phyloP scores from a whole-genome alignment of 2,329 filamentous ascomycete genomes.

The Fusarium sp. region DNA sequence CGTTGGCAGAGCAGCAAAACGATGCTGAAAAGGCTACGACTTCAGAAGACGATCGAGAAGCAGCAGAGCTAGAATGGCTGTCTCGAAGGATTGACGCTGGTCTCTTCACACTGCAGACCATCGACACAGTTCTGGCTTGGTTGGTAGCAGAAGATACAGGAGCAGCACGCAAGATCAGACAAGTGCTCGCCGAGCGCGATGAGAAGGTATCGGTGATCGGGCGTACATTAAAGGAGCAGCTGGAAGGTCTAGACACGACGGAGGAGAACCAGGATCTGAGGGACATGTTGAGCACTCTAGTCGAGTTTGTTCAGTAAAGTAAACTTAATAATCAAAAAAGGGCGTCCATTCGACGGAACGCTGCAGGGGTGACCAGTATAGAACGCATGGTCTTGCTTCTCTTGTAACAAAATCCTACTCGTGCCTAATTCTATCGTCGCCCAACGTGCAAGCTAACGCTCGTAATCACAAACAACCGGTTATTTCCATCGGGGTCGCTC shows the following conservation, averaged over 20 bases:
- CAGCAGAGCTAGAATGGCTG: conserved; percentile 77
- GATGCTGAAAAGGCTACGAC: conserved; percentile 25
- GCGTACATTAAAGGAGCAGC: conserved; percentile 72
- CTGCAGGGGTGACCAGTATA: conserved; percentile 23
- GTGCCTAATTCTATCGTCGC: conserved; percentile 12
- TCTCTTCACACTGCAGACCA: conserved; percentile 82
- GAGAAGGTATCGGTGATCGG: conserved; percentile 73
- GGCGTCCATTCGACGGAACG: conserved; percentile 18
- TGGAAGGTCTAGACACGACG: conserved; percentile 63
- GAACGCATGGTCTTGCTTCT: conserved; percentile 32
- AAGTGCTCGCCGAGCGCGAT: conserved; percentile 74
- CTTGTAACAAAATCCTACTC: conserved; percentile 27
- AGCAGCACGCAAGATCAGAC: conserved; percentile 71
- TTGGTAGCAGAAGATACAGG: conserved; percentile 88
- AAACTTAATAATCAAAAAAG: conserved; percentile 42
- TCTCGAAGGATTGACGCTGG: conserved; percentile 84
- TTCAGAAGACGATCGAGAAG: conserved; percentile 50
- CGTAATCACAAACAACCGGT: conserved; percentile 25
- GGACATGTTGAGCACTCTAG: conserved; percentile 66
- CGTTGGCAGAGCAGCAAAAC: conserved; percentile 65
- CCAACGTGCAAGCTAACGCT: conserved; percentile 21
- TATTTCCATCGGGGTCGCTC: conserved; percentile 10
- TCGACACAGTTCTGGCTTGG: conserved; percentile 91
- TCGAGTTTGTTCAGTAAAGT: conserved; percentile 59
- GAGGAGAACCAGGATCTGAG: conserved; percentile 69